These are phyloP conservation scores for Alternaria brassicicola DNA, from an alignment of 2,329 filamentous ascomycete genomes.

Conservation along the genomic window DNA sequence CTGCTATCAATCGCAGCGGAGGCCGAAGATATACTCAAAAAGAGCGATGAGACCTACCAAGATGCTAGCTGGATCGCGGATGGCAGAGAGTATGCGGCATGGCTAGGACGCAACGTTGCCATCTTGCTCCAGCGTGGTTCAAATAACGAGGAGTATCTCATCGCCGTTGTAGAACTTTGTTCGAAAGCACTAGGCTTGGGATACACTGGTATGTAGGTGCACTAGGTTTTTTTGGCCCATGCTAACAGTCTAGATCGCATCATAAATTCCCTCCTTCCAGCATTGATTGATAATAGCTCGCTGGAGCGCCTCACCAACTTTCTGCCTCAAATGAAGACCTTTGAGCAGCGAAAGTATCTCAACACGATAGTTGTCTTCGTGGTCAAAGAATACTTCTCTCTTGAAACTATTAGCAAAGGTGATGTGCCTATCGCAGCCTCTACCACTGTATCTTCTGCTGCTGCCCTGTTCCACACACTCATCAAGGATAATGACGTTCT, in stretches of 20 bases:
- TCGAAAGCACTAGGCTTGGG: constrained; percentile 72
- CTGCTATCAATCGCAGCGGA: constrained; percentile 65
- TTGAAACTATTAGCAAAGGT: constrained; percentile 12
- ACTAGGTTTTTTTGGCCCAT: neutral
- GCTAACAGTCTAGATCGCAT: constrained; percentile 29
- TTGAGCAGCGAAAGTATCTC: constrained; percentile 57
- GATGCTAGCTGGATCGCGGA: constrained; percentile 65
- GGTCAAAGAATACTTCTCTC: constrained; percentile 29
- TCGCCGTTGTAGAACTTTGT: constrained; percentile 51
- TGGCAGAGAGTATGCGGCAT: constrained; percentile 68
- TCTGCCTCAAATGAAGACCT: constrained; percentile 52
- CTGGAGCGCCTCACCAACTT: constrained; percentile 41
- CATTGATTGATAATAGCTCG: constrained; percentile 19
- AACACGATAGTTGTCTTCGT: constrained; percentile 41
- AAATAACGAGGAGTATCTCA: constrained; percentile 42
- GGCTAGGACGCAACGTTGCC: constrained; percentile 72
- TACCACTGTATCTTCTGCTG: constrained; percentile 30
- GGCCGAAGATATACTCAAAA: constrained; percentile 59
- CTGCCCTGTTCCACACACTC: constrained; percentile 30
- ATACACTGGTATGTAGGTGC: constrained; percentile 61
- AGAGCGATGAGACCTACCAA: constrained; percentile 25
- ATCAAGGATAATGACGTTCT: constrained; percentile 36
- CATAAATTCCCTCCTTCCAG: constrained; percentile 22
- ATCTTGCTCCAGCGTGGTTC: constrained; percentile 52
- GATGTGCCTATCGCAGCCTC: constrained; percentile 23